Base-by-base conservation (phyloP, 805 yeast genomes). In the Monosporozyma unispora region DNA sequence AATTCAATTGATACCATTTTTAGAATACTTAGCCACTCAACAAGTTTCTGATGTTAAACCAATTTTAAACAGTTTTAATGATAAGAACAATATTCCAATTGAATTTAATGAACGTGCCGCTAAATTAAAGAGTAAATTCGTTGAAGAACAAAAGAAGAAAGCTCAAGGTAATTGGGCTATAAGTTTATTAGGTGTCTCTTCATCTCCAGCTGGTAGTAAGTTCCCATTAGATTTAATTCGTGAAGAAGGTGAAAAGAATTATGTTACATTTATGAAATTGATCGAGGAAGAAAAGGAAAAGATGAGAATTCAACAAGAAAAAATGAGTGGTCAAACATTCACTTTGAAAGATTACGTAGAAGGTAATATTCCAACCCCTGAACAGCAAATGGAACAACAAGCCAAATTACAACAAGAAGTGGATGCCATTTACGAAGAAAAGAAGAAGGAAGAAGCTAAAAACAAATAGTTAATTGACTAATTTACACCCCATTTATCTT, bases 1-100 rank as follows among this genome's bases (percentile, higher is more conserved):
- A 61, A 75, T 93, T 57, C 76, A 76, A 59, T 72, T 90, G 70
- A 88, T 93, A 62, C 97, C 98, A 50, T 83, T 93, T 72, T 79
- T 93, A 58, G 99, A 93, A 72, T 93, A 87, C 71, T 71, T 93
- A 52, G 98, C 96, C 14, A 86, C 96, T 14, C 95, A 88, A 68
- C 74, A 72, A 55, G 74, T 86, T 59, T 79, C 79, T 67, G 99
- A 93, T 68, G 93, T 93, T 49, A 86, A 97, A 71, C 95, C 96
- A 29, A 79, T 89, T 33, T 73, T 95, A 58, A 74, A 76, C 54
- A 79, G 95, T 7, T 93, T 82, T 71, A 67, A 75, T 33, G 86
- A 81, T 63, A 81, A 81, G 63, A 66, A 73, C 49, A 68, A 82
- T 42, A 79, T 91, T 48, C 81, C 93, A 10, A 81, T 76, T 48